Conservation (phyloP, 208 protist species). For the Leishmania tarentolae region DNA sequence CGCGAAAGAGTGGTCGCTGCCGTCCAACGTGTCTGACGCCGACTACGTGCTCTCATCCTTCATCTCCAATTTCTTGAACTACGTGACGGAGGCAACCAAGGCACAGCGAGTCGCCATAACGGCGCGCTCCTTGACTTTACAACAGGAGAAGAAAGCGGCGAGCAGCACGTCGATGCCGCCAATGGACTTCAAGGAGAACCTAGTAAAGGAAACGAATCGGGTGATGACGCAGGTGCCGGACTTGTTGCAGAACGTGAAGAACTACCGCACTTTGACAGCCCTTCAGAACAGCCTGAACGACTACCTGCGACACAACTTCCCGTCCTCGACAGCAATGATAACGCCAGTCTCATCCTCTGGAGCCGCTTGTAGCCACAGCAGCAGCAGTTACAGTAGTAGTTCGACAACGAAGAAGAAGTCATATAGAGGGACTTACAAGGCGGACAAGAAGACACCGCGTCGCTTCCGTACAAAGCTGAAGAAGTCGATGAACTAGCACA, state of each 20-base stretch:
- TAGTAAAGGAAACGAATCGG: slow-evolving; percentile 47
- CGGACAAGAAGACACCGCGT: slow-evolving; percentile 25
- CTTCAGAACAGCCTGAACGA: slow-evolving; percentile 84
- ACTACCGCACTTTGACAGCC: slow-evolving; percentile 82
- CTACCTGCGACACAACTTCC: slow-evolving; percentile 82
- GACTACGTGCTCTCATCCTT: slow-evolving; percentile 89
- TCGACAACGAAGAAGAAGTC: slow-evolving; percentile 1
- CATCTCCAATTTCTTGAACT: slow-evolving; percentile 82
- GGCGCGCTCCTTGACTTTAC: slow-evolving; percentile 64
- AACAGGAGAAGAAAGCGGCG: slow-evolving; percentile 36
- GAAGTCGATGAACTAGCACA: slow-evolving; percentile 18
- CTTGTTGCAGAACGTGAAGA: slow-evolving; percentile 46
- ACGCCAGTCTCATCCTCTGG: not conserved
- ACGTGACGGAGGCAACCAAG: slow-evolving; percentile 83
- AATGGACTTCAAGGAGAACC: slow-evolving; percentile 33
- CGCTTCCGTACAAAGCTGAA: slow-evolving; percentile 17
- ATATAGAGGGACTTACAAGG: not conserved
- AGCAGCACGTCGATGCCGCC: not conserved
- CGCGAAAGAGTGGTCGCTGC: slow-evolving; percentile 1
- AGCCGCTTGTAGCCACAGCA: not conserved
- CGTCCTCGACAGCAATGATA: slow-evolving; percentile 18
- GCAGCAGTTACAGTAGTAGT: not conserved
- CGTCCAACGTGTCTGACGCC: slow-evolving; percentile 47
- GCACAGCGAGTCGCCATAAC: slow-evolving; percentile 67
- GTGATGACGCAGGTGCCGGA: slow-evolving; percentile 60